phyloP scores from a whole-genome alignment of 2,329 filamentous ascomycete genomes.

The Pseudopyrenochaeta lycopersici region DNA sequence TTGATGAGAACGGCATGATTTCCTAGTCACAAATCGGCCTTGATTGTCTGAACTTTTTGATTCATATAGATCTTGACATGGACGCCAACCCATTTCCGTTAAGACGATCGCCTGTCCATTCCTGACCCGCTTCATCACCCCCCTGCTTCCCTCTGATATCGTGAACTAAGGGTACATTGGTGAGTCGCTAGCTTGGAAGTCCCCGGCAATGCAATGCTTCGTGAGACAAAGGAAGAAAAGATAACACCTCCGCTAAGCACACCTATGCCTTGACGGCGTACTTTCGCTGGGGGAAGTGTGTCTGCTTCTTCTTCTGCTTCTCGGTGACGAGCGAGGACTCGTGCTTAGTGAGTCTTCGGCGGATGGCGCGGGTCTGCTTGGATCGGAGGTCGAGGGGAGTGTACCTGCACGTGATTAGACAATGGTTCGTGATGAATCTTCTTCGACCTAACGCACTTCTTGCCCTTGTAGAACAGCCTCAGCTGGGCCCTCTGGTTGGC shows the following conservation, averaged over 20 bases:
- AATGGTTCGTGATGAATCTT: not conserved
- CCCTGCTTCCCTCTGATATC: slow-evolving; percentile 42
- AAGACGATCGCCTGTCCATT: slow-evolving; percentile 48
- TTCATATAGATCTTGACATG: slow-evolving; percentile 53
- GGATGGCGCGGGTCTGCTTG: slow-evolving; percentile 98
- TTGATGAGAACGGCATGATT: no score
- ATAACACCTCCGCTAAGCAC: slow-evolving; percentile 40
- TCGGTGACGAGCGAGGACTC: slow-evolving; percentile 85
- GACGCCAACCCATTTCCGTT: slow-evolving; percentile 50
- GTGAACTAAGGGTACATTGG: slow-evolving; percentile 51
- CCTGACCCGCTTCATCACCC: slow-evolving; percentile 42
- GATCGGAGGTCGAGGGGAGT: slow-evolving; percentile 95
- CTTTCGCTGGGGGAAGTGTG: slow-evolving; percentile 98
- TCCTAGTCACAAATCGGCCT: slow-evolving; percentile 22
- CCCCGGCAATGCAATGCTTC: slow-evolving; percentile 54
- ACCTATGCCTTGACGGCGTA: slow-evolving; percentile 91
- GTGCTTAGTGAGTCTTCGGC: slow-evolving; percentile 91
- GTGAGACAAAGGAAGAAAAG: slow-evolving; percentile 49
- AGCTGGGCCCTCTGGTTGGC: slow-evolving; percentile 98
- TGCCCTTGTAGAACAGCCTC: slow-evolving; percentile 96
- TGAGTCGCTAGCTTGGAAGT: slow-evolving; percentile 49
- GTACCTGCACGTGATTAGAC: slow-evolving; percentile 63
- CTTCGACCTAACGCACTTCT: slow-evolving; percentile 69
- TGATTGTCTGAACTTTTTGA: slow-evolving; percentile 51
- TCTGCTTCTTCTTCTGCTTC: slow-evolving; percentile 96